phyloP scores from a whole-genome alignment of 1,284 basidiomycete species.

The Rhodotorula sp. region DNA sequence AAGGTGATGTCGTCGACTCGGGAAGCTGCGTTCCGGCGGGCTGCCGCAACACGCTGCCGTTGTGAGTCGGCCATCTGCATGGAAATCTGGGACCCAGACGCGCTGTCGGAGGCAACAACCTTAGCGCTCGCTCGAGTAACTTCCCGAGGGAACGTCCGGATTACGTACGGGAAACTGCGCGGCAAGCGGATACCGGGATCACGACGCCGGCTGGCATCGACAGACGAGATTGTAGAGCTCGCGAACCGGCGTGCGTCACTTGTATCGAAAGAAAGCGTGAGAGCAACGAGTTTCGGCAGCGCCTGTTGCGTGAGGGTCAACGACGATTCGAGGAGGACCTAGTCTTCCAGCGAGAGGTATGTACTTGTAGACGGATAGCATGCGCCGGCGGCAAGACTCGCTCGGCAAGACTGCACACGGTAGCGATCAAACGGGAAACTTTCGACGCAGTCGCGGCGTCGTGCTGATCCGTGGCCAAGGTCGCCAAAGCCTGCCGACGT shows the following conservation, averaged over 20 bases:
- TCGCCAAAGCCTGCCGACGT: conserved; percentile 67
- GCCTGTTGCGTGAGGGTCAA: conserved; percentile 55
- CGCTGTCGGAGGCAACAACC: neutral
- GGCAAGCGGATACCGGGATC: neutral
- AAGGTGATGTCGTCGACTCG: conserved; percentile 82
- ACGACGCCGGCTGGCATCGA: neutral
- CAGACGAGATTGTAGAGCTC: conserved; percentile 49
- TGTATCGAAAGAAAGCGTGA: conserved; percentile 70
- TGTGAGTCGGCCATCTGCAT: neutral
- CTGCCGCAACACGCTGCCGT: conserved; percentile 76
- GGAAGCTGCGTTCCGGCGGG: conserved; percentile 80
- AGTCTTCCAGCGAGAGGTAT: conserved; percentile 21
- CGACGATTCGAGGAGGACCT: neutral
- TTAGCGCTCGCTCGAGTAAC: too few species aligned
- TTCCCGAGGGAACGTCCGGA: too few species aligned
- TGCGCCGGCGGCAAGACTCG: conserved; percentile 78
- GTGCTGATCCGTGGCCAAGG: conserved; percentile 66
- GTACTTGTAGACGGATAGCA: conserved; percentile 77
- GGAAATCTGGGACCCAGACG: neutral
- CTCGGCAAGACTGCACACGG: conserved; percentile 83
- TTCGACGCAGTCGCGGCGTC: conserved; percentile 72
- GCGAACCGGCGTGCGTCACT: conserved; percentile 76
- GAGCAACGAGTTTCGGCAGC: conserved; percentile 77
- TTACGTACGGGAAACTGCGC: too few species aligned
- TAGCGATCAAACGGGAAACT: conserved; percentile 87